Conservation (phyloP, 2,329 filamentous ascomycete species). For the Coniochaeta sp. region DNA sequence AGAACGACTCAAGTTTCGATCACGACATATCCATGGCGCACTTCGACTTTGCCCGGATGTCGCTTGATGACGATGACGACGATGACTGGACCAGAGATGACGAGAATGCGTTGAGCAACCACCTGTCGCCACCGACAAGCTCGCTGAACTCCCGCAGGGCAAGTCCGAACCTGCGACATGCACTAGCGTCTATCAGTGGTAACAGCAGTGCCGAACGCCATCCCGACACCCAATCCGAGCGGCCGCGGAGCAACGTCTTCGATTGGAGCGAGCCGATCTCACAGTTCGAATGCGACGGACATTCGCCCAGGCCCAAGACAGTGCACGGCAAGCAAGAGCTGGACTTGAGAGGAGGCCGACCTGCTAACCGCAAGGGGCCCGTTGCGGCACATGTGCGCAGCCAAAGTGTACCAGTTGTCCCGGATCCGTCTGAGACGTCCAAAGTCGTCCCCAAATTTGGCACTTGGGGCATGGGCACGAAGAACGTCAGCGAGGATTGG, state of each 20-base stretch:
- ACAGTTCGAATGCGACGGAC: constrained; percentile 50
- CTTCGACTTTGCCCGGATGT: constrained; percentile 41
- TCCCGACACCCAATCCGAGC: constrained; percentile 29
- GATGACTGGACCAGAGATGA: constrained; percentile 57
- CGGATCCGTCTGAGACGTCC: constrained; percentile 50
- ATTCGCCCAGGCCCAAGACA: constrained; percentile 61
- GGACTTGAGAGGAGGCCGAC: constrained; percentile 63
- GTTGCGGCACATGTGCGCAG: constrained; percentile 67
- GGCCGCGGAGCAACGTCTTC: constrained; percentile 63
- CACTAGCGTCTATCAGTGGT: constrained; percentile 45
- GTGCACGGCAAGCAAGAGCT: constrained; percentile 70
- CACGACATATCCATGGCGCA: neutral
- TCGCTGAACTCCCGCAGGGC: constrained; percentile 47
- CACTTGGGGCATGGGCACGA: constrained; percentile 74
- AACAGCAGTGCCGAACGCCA: constrained; percentile 32
- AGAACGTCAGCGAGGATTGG: constrained; percentile 80
- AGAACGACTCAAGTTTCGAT: neutral
- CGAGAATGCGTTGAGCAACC: constrained; percentile 44
- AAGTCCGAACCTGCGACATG: constrained; percentile 46
- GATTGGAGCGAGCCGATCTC: constrained; percentile 72
- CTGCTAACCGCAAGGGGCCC: constrained; percentile 58
- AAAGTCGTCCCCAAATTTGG: constrained; percentile 63
- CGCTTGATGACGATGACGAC: constrained; percentile 56
- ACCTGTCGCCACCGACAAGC: constrained; percentile 50
- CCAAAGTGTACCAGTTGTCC: constrained; percentile 70